Percentiles rank a stretch among this genome's conserved stretches.
These are phyloP conservation scores for Euphorbia lathyris DNA, from an alignment of 345 rosid species.

Conservation along the genomic window DNA sequence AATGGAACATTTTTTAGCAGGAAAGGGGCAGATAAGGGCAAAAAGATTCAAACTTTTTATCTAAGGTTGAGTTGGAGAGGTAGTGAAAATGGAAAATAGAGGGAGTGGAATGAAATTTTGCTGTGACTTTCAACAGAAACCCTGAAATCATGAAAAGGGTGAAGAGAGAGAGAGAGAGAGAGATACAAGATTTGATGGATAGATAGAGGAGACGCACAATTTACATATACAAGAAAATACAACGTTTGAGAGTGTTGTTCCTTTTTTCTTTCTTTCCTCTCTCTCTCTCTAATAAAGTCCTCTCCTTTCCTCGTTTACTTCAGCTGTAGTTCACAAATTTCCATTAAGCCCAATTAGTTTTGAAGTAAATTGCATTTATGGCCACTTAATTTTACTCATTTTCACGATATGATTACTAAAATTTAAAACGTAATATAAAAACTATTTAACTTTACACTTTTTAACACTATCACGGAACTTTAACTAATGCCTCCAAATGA, in stretches of 20 bases:
- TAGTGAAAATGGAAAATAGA: not conserved
- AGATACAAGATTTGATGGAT: conserved; percentile 8
- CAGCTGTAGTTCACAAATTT: conserved; percentile 7
- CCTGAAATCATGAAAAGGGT: conserved; percentile 16
- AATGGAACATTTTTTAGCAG: conserved; percentile 10
- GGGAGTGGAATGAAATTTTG: not conserved
- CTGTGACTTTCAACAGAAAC: conserved; percentile 7
- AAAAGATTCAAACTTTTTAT: not conserved
- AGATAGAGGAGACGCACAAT: not conserved
- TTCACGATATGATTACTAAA: too few relatives aligned
- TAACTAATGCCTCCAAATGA: too few relatives aligned
- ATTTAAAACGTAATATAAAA: too few relatives aligned
- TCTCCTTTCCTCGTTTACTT: conserved; percentile 14
- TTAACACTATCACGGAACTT: too few relatives aligned
- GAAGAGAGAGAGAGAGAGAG: not conserved
- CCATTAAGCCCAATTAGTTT: too few relatives aligned
- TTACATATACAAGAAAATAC: not conserved
- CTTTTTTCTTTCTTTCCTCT: not conserved
- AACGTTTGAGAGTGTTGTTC: not conserved
- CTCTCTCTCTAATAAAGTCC: conserved; percentile 6
- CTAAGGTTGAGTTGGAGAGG: not conserved
- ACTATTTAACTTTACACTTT: too few relatives aligned
- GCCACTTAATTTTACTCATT: too few relatives aligned
- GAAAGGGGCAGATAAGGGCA: not conserved
- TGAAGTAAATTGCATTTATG: too few relatives aligned